These are phyloP conservation scores for Pelargonium nanum DNA, from an alignment of 345 rosid species.

Conservation along the genomic window DNA sequence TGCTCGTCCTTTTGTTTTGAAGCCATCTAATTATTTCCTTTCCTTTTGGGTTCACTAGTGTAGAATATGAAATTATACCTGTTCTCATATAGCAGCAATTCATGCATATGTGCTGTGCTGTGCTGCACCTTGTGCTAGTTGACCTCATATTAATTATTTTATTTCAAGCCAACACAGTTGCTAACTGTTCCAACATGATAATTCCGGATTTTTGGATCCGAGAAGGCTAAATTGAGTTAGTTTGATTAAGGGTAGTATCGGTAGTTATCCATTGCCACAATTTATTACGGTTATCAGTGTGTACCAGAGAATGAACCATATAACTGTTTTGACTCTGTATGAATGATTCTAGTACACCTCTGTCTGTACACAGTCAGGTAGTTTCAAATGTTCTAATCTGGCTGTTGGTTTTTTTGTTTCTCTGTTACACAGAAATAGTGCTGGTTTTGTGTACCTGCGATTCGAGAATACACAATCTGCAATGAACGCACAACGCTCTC, in stretches of 20 bases:
- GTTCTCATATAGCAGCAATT: no score
- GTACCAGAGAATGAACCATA: not conserved
- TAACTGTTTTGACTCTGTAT: not conserved
- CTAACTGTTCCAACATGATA: no score
- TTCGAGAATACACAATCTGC: constrained; percentile 61
- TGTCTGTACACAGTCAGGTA: not conserved
- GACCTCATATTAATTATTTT: no score
- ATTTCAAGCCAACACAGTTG: no score
- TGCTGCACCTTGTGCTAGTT: no score
- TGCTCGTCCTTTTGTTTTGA: no score
- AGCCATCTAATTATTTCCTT: no score
- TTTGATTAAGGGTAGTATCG: not conserved
- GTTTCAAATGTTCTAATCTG: not conserved
- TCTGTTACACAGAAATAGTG: constrained; percentile 49
- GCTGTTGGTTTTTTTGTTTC: not conserved
- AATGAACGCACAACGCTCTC: constrained; percentile 59
- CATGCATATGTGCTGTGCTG: no score
- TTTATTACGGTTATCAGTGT: not conserved
- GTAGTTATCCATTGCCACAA: not conserved
- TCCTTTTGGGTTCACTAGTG: no score
- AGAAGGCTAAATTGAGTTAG: not conserved
- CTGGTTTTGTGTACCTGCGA: constrained; percentile 77
- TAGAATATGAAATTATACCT: no score
- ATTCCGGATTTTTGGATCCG: not conserved
- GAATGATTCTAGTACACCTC: not conserved